These are phyloP conservation scores for Papiliotrema nemorosa DNA, from an alignment of 1,284 basidiomycete genomes.

Conservation along the genomic window DNA sequence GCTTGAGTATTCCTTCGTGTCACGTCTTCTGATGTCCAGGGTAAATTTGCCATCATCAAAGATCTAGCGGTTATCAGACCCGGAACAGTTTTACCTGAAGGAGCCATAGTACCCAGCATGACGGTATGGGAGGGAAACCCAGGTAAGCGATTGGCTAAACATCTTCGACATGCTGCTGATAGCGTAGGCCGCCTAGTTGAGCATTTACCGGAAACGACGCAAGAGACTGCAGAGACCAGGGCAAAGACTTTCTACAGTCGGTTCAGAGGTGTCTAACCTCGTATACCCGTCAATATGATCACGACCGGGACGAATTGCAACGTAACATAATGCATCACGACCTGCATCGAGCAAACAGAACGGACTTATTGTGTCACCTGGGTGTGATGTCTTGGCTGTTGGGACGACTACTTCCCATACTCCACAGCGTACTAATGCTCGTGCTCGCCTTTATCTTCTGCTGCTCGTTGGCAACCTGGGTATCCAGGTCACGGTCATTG, in stretches of 20 bases:
- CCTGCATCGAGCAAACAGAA: too few relatives aligned
- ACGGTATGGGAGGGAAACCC: conserved; percentile 85
- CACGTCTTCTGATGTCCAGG: conserved; percentile 61
- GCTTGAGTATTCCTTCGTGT: too few relatives aligned
- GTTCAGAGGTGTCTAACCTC: conserved; percentile 53
- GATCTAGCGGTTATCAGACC: conserved; percentile 77
- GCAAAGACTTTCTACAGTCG: conserved; percentile 73
- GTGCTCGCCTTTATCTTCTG: conserved; percentile 12
- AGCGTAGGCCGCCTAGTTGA: conserved; percentile 67
- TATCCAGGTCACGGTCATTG: not conserved
- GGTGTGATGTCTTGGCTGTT: conserved; percentile 15
- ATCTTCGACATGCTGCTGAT: not conserved
- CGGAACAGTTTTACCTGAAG: conserved; percentile 83
- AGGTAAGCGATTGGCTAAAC: conserved; percentile 54
- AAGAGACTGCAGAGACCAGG: conserved; percentile 71
- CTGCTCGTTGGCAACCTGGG: not conserved
- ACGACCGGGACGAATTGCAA: not conserved
- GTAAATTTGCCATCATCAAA: conserved; percentile 94
- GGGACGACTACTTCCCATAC: conserved; percentile 20
- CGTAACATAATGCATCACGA: not conserved
- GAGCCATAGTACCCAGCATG: conserved; percentile 86
- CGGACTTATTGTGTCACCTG: too few relatives aligned
- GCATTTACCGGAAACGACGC: conserved; percentile 84
- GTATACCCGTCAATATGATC: conserved; percentile 3
- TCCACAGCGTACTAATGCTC: conserved; percentile 29